Base-by-base conservation (phyloP, 2,329 filamentous ascomycete species). In the Chrysoporthe austroafricana region DNA sequence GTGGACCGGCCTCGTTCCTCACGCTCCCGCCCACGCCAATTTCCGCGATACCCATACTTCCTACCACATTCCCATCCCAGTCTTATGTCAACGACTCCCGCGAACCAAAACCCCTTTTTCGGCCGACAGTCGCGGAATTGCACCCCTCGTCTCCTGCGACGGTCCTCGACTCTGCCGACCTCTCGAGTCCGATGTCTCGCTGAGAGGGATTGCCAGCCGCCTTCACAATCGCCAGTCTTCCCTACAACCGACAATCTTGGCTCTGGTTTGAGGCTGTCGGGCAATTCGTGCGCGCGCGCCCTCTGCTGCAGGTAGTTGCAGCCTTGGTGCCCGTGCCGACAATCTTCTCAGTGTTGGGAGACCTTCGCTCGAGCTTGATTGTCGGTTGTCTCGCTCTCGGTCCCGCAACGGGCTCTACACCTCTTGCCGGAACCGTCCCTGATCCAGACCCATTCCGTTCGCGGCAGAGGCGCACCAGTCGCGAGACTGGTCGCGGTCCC, bases 401-500 rank as follows among this genome's bases (percentile, higher is more conserved):
- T 71, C 59, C 68, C 50, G 54, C 44, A 63, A 48, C 62, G 50
- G 66, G 50, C 56, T 63, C 56, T 60, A 56, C n/a, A 56, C 18
- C 32, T 60, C 42, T 60, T 50, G 21, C 62, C 62, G 58, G 57
- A 65, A 46, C 62, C 63, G 68, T 67, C 54, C 42, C 36, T 67
- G 66, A 57, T 56, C 66, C 68, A 62, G 66, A 65, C 64, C 34
- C 48, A 48, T 63, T 34, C 63, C 66, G 81, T 80, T 36, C 64
- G 63, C 63, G 84, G 83, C 79, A 80, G 81, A 83, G 83, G 84
- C 82, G 84, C 81, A 84, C 84, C 85, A 81, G 85, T 87, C 85
- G 81, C 77, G 78, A 83, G 86, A 85, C 85, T 87, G 84, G 85
- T 82, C 84, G 84, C 84, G 68, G 68, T 82, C 80, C 78, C 80